Evolutionary conservation across 129 eudicot genomes (phyloP).

Genomic region (Tagetes patula): DNA sequence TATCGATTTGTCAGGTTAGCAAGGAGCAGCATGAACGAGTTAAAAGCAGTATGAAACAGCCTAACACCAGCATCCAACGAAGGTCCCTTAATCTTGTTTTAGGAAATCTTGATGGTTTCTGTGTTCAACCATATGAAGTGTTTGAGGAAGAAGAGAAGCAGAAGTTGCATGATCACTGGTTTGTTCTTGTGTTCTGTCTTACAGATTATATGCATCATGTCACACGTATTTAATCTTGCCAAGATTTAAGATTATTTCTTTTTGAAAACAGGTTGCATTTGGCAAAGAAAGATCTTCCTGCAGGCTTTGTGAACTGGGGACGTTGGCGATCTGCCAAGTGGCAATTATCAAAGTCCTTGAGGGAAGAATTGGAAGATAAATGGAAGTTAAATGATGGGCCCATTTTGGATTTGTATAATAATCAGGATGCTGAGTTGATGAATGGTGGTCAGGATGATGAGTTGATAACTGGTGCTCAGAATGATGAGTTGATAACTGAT

Average conservation of each 20-base stretch:
- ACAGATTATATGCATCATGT: background rate
- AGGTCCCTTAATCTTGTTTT: conserved; percentile 73
- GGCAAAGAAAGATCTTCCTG: conserved; percentile 65
- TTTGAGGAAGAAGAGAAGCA: conserved; percentile 88
- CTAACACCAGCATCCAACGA: conserved; percentile 59
- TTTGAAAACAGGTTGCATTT: conserved; percentile 52
- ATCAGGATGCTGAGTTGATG: conserved; percentile 43
- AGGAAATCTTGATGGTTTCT: conserved; percentile 63
- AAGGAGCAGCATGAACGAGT: conserved; percentile 85
- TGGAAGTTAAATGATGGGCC: conserved; percentile 32
- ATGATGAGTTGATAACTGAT: conserved; percentile 34
- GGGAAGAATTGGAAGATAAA: conserved; percentile 61
- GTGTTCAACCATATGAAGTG: conserved; percentile 74
- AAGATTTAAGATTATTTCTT: background rate
- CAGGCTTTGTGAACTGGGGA: conserved; percentile 58
- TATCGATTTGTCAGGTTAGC: conserved; percentile 65
- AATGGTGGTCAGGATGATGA: conserved; percentile 32
- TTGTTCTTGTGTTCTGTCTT: conserved; percentile 30
- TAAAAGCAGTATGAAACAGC: conserved; percentile 81
- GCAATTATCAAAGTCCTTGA: conserved; percentile 41
- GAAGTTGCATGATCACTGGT: conserved; percentile 80
- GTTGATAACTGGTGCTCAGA: conserved; percentile 23
- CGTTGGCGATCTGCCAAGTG: conserved; percentile 43
- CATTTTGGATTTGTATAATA: conserved; percentile 11
- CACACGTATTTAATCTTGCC: background rate